A percentile compares a stretch with the other conserved stretches of the same genome.
Conservation (phyloP, 2,329 filamentous ascomycete species). For the Exophiala calicioides region DNA sequence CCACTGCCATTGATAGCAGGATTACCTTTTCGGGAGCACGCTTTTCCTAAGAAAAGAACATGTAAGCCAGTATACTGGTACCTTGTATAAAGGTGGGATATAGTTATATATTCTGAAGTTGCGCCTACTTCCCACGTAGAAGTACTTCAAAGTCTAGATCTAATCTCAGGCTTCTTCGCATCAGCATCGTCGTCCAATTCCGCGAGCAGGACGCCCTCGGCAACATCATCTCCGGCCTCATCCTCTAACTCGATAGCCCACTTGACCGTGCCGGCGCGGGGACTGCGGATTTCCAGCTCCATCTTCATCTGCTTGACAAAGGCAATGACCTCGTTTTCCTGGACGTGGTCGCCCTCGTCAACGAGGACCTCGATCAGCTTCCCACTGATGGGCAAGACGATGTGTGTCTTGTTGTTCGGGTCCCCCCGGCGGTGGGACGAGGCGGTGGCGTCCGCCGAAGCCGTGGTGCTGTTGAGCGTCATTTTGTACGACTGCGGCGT, state of each 20-base stretch:
- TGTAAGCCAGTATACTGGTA: too few species aligned
- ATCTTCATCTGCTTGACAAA: constrained; percentile 70
- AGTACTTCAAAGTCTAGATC: too few species aligned
- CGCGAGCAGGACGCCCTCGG: constrained; percentile 57
- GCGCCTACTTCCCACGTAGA: too few species aligned
- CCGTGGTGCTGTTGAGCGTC: constrained; percentile 47
- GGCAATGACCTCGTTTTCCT: constrained; percentile 55
- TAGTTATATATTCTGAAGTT: too few species aligned
- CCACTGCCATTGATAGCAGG: too few species aligned
- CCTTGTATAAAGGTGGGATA: too few species aligned
- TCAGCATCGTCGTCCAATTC: constrained; percentile 7
- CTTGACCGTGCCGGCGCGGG: constrained; percentile 48
- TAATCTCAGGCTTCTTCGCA: too few species aligned
- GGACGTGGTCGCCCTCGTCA: constrained; percentile 51
- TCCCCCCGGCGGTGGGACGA: constrained; percentile 53
- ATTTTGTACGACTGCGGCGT: constrained; percentile 47
- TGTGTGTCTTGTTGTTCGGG: constrained; percentile 51
- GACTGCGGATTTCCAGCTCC: constrained; percentile 63
- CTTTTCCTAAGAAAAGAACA: too few species aligned
- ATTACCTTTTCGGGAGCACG: too few species aligned
- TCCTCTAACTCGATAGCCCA: constrained; percentile 44
- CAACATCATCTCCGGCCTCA: constrained; percentile 52
- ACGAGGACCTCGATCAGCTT: constrained; percentile 62
- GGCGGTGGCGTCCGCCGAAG: constrained; percentile 40
- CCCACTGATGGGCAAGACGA: constrained; percentile 59